Evolutionary conservation across 1,284 basidiomycete species (phyloP), one percentile per base, ranked within the genome.

Genomic region (Trichosporon faecale): DNA sequence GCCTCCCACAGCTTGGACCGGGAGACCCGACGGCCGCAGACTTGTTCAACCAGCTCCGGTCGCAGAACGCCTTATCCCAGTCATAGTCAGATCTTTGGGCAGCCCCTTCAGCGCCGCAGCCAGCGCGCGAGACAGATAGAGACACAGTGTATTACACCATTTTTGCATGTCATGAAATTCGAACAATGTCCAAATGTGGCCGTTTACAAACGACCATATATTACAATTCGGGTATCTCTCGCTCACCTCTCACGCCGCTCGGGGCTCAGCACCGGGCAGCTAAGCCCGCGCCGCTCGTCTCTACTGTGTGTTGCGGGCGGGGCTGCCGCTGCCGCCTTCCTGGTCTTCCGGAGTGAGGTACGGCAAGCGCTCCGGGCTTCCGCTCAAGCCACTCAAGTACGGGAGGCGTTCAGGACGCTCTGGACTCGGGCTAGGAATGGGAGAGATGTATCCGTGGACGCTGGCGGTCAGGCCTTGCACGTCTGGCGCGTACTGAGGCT

Each of bases 61-160:
- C 73, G 18, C 78, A 80, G 68, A 81, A 81, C 46, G 37, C 75
- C 7, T 52, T 75, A 21, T 72, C 74, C 21, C 31, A 44, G 46
- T 92, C 61, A 91, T 66, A 66, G 52, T 14, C 7, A 37, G 11
- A 12, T 12, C 9, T 40, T n/a, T n/a, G 11, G 29, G 16, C 29
- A 16, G 3, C 25, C 1, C 9, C 7, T 27, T 33, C 57, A n/a
- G 14, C 18, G n/a, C n/a, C n/a, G n/a, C n/a, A n/a, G n/a, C n/a
- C n/a, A n/a, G n/a, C n/a, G n/a, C n/a, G 14, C 18, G 27, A 61
- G 57, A 31, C 57, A 33, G 57, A 31, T 60, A 60, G 55, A 27
- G 55, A n/a, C 27, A 29, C n/a, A 61, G 29, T 61, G 57, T 61
- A 31, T 31, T 33, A 31, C 57, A 31, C 18, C 57, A 31, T 52